Base-by-base conservation (phyloP, 2,329 filamentous ascomycete genomes). In the Zasmidium angulare region DNA sequence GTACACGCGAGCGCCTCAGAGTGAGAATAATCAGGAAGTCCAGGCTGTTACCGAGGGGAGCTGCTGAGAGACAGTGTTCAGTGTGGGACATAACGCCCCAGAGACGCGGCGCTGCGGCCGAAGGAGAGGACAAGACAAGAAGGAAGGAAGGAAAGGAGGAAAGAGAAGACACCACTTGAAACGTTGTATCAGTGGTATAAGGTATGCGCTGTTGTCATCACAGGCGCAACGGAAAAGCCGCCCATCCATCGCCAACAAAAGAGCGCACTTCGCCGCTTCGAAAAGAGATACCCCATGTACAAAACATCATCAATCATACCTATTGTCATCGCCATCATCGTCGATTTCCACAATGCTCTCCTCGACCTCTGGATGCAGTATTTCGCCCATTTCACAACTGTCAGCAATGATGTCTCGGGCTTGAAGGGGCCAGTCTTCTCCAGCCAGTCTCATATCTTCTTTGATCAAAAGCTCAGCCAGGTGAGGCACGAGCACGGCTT, bases 401-500 rank as follows among this genome's bases (percentile, higher is more conserved):
- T 72, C 70, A 1, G 52, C 59, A 4, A 75, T 56, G 1, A 75
- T 58, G 19, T 59, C 52, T 48, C 65, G 56, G 1, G 71, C 71
- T 22, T 60, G 50, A 10, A 53, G 54, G 19, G 58, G 65, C 55
- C 62, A 61, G 21, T 61, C 43, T n/a, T n/a, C n/a, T 10, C 52
- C 59, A n/a, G 60, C 61, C 4, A 71, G 56, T 1, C 56, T 43
- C 64, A 73, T 64, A 53, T 76, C 74, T 43, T 75, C 71, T 60
- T 65, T 70, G 20, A 76, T 68, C 2, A 76, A 64, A 17, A 61
- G 55, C 36, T 71, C 57, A 3, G 72, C 72, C n/a, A 76, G 58
- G 59, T 76, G 74, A 1, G 74, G 74, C 29, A 75, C 72, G 1
- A 76, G 61, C 1, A 76, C 72, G 11, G 68, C 65, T 47, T 75